These are phyloP conservation scores for Daldinia bambusicola DNA, from an alignment of 495 filamentous ascomycete species.

Conservation along the genomic window DNA sequence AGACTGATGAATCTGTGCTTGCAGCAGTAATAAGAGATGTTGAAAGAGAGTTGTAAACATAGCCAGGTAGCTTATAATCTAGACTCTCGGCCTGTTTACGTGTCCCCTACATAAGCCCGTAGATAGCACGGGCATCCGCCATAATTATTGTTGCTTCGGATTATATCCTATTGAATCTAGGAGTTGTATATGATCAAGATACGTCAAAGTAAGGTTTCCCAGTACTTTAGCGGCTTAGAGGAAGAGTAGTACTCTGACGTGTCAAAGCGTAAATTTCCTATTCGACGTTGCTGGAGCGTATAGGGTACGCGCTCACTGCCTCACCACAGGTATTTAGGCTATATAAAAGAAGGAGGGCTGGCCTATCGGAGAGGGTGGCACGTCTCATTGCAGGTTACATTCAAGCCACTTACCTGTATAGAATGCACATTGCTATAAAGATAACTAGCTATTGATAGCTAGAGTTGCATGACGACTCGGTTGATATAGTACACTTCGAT, in stretches of 20 bases:
- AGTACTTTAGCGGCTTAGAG: background rate
- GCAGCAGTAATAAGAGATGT: background rate
- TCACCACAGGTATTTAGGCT: conserved; percentile 1
- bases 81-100: background rate
- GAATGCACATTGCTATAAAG: background rate
- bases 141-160: background rate
- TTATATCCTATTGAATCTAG: background rate
- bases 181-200: background rate
- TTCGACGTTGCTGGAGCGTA: background rate
- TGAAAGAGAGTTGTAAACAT: background rate
- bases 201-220: background rate
- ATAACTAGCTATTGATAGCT: background rate
- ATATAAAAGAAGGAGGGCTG: background rate
- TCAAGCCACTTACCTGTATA: background rate
- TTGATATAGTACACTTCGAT: conserved; percentile 45
- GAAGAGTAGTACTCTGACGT: background rate
- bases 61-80: background rate
- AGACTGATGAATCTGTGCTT: too few species aligned
- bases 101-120: background rate
- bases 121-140: background rate
- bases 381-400: background rate
- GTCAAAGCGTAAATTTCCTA: background rate
- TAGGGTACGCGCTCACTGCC: background rate
- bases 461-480: conserved; percentile 5
- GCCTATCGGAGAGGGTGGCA: background rate